These are phyloP conservation scores for Emergomyces orientalis DNA, from an alignment of 2,329 filamentous ascomycete species.

Conservation along the genomic window DNA sequence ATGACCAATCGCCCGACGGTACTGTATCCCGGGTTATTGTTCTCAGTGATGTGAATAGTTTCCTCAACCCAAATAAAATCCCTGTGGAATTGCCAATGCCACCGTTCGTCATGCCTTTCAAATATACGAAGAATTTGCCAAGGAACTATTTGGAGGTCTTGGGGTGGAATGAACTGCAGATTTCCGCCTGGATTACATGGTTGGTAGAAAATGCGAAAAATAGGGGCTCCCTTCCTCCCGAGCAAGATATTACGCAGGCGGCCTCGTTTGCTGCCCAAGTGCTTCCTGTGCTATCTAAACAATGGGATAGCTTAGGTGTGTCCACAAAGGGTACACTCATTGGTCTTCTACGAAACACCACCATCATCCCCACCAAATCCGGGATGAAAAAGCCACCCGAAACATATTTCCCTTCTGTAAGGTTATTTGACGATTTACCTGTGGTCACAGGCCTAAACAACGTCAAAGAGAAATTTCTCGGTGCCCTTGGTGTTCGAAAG, in stretches of 20 bases:
- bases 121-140: constrained; percentile 64
- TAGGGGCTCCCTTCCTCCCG: constrained; percentile 46
- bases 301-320: constrained; percentile 71
- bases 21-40: constrained; percentile 63
- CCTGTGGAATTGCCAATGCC: constrained; percentile 74
- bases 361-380: constrained; percentile 79
- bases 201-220: constrained; percentile 59
- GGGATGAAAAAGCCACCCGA: constrained; percentile 81
- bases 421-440: constrained; percentile 87
- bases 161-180: constrained; percentile 76
- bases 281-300: constrained; percentile 72
- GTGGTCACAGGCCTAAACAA: constrained; percentile 65
- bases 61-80: constrained; percentile 67
- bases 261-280: constrained; percentile 67
- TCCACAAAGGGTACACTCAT: constrained; percentile 57
- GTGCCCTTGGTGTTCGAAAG: constrained; percentile 79
- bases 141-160: constrained; percentile 64
- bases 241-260: constrained; percentile 62
- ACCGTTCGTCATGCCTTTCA: constrained; percentile 70
- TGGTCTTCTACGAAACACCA: constrained; percentile 54
- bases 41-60: constrained; percentile 64
- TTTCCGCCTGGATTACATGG: constrained; percentile 77
- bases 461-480: constrained; percentile 84
- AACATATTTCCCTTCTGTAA: constrained; percentile 88
- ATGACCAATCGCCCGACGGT: constrained; percentile 48